Conservation (phyloP, 192 early-diverging fungal species). For the Podila horticola region DNA sequence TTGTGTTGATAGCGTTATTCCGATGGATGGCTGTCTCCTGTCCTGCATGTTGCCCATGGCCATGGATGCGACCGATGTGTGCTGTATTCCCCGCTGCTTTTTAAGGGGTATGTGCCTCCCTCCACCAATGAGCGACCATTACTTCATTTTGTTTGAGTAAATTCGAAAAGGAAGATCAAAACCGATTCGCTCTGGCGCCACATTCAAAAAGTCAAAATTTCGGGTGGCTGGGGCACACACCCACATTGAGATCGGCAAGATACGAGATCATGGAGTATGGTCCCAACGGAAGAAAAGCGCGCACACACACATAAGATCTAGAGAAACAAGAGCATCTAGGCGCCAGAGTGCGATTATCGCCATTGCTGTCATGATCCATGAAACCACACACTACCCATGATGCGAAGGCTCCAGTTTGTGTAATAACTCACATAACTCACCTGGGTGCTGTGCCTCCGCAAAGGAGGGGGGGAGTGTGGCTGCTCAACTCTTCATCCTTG, state of each 20-base stretch:
- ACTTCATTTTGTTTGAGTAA: constrained; percentile 55
- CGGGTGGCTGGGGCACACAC: neutral
- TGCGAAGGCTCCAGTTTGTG: no score
- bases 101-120: neutral
- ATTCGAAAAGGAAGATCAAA: constrained; percentile 48
- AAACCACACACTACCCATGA: no score
- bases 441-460: no score
- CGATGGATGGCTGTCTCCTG: neutral
- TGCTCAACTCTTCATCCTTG: neutral
- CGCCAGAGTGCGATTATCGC: no score
- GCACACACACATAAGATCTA: no score
- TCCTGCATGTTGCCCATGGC: neutral
- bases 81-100: neutral
- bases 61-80: neutral
- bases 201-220: constrained; percentile 1
- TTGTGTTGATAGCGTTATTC: neutral
- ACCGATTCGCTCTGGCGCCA: neutral
- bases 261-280: no score
- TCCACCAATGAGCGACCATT: constrained; percentile 8
- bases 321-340: no score
- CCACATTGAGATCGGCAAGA: no score
- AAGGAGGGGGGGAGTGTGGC: no score
- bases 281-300: no score
- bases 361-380: no score
- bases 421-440: no score